Conservation (phyloP, 306 rosid species). For the Castanea crenata region DNA sequence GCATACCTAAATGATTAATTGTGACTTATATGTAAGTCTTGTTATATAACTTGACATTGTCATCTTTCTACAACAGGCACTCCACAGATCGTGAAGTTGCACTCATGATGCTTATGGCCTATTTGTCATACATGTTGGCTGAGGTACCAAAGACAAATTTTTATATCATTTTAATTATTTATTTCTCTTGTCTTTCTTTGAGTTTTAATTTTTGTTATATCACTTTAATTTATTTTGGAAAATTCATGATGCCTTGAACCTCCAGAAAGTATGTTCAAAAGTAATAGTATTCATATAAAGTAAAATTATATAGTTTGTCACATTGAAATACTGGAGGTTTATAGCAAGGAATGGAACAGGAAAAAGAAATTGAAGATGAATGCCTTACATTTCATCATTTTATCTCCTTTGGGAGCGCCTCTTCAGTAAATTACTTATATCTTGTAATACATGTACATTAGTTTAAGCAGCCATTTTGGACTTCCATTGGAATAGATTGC, state of each 20-base stretch:
- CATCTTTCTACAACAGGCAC: conserved; percentile 51
- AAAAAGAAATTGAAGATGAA: not conserved
- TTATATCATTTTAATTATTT: not conserved
- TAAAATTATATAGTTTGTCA: too few species aligned
- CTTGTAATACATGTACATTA: too few species aligned
- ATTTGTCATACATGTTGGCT: conserved; percentile 76
- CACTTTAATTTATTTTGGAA: not conserved
- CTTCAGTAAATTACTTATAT: too few species aligned
- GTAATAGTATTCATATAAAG: too few species aligned
- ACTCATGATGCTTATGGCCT: conserved; percentile 91
- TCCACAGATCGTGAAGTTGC: conserved; percentile 92
- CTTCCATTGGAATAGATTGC: too few species aligned
- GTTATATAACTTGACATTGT: conserved; percentile 2
- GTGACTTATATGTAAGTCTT: not conserved
- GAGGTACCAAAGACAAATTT: conserved; percentile 43
- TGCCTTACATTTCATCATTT: not conserved
- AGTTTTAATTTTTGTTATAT: not conserved
- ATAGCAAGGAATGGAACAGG: not conserved
- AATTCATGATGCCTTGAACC: too few species aligned
- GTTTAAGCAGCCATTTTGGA: too few species aligned
- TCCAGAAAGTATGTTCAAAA: too few species aligned
- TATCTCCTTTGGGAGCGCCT: not conserved
- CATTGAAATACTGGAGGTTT: too few species aligned
- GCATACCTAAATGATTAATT: conserved; percentile 6
- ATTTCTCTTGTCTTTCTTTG: not conserved